phyloP scores from a whole-genome alignment of 768 basidiomycete species.

The Calocera viscosa region DNA sequence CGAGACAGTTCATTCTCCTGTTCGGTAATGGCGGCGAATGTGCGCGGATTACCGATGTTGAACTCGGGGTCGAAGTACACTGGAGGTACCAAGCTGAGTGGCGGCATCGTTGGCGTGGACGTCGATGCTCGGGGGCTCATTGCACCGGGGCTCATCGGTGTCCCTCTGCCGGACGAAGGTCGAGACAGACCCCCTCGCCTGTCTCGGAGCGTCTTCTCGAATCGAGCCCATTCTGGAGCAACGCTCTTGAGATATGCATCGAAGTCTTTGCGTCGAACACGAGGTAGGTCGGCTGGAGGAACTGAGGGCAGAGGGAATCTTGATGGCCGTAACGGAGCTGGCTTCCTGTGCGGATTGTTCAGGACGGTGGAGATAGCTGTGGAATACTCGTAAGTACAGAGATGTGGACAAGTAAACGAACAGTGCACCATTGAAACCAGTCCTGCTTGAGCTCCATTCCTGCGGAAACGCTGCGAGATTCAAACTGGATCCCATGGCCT shows the following conservation, averaged over 20 bases:
- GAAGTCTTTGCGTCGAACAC: conserved; percentile 71
- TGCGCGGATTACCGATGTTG: conserved; percentile 66
- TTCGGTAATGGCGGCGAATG: conserved; percentile 66
- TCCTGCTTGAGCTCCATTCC: conserved; percentile 26
- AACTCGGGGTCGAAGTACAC: conserved; percentile 73
- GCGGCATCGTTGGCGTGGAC: conserved; percentile 42
- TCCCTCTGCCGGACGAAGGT: conserved; percentile 1
- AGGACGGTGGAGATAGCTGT: conserved; percentile 87
- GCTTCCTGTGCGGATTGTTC: conserved; percentile 74
- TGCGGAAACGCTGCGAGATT: conserved; percentile 10
- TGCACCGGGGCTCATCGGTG: background rate
- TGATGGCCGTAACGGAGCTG: conserved; percentile 69
- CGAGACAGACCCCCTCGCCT: background rate
- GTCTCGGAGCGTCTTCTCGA: conserved; percentile 30
- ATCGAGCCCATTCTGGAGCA: conserved; percentile 62
- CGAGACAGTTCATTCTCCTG: conserved; percentile 23
- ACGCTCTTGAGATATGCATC: conserved; percentile 67
- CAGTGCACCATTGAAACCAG: conserved; percentile 75
- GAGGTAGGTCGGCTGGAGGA: conserved; percentile 60
- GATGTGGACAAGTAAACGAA: conserved; percentile 7
- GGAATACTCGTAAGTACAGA: conserved; percentile 4
- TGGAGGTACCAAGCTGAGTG: conserved; percentile 60
- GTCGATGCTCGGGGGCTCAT: conserved; percentile 17
- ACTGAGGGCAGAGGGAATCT: conserved; percentile 67
- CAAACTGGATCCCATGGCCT: conserved; percentile 2